These are phyloP conservation scores for Nothophaeocryptopus gaeumannii DNA, from an alignment of 2,329 filamentous ascomycete species.

Conservation along the genomic window DNA sequence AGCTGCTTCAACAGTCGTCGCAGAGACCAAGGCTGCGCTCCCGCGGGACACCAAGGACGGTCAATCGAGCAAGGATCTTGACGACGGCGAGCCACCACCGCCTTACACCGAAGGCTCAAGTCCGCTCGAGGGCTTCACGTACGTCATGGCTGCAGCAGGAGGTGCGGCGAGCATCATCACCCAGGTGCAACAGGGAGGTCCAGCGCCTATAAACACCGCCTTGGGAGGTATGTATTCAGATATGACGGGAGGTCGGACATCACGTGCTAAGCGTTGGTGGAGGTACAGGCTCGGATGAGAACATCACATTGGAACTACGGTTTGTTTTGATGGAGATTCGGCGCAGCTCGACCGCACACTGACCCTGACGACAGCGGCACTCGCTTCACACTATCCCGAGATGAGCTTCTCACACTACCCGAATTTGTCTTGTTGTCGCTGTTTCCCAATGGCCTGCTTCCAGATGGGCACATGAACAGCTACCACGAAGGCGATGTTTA, in stretches of 20 bases:
- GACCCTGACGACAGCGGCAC: constrained; percentile 63
- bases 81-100: constrained; percentile 89
- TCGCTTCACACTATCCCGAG: constrained; percentile 87
- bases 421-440: constrained; percentile 97
- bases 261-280: not conserved
- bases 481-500: constrained; percentile 92
- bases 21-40: constrained; percentile 80
- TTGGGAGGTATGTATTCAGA: constrained; percentile 60
- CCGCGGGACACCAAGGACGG: constrained; percentile 77
- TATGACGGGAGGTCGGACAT: not conserved
- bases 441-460: constrained; percentile 96
- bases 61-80: constrained; percentile 66
- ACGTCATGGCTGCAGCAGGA: constrained; percentile 96
- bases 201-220: constrained; percentile 74
- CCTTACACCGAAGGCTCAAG: constrained; percentile 94
- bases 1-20: constrained; percentile 53
- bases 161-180: constrained; percentile 98
- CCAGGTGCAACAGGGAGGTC: constrained; percentile 90
- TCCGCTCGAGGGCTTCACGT: constrained; percentile 87
- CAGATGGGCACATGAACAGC: constrained; percentile 91
- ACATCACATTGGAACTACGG: constrained; percentile 92
- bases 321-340: constrained; percentile 45
- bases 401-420: constrained; percentile 90
- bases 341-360: constrained; percentile 24
- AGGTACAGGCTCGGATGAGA: constrained; percentile 71